Conservation (phyloP, 2,329 filamentous ascomycete genomes). For the Colletotrichum nymphaeae region DNA sequence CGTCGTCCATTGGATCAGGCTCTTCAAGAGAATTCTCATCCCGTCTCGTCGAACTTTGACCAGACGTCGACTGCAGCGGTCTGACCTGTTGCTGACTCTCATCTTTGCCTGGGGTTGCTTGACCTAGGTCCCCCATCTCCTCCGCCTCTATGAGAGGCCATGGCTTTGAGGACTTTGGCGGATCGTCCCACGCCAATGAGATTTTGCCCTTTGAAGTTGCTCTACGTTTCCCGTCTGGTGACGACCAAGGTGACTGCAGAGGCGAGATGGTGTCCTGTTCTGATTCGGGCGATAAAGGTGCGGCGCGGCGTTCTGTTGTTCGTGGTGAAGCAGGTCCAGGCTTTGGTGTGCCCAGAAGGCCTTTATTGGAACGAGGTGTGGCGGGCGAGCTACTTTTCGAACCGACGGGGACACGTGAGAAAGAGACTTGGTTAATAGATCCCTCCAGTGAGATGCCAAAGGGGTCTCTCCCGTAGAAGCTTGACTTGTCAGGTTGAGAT, state of each 20-base stretch:
- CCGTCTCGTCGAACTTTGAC: background rate
- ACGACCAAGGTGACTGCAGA: conserved; percentile 1
- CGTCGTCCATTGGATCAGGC: conserved; percentile 38
- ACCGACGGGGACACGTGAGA: conserved; percentile 27
- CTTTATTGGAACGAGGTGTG: conserved; percentile 9
- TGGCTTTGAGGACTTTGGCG: conserved; percentile 11
- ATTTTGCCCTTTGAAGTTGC: background rate
- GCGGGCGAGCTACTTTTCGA: conserved; percentile 30
- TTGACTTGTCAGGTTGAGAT: background rate
- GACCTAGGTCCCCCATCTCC: conserved; percentile 20
- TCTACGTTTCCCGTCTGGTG: background rate
- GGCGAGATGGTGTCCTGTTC: conserved; percentile 25
- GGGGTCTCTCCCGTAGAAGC: background rate
- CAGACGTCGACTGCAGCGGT: background rate
- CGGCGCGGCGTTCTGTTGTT: background rate
- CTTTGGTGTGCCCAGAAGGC: background rate
- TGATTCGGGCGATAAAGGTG: background rate
- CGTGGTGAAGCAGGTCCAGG: background rate
- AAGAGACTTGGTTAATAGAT: conserved; percentile 8
- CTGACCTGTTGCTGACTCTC: background rate
- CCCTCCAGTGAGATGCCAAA: conserved; percentile 1
- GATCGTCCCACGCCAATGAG: conserved; percentile 31
- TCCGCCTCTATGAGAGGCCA: background rate
- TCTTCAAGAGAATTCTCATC: background rate
- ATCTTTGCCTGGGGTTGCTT: background rate